Evolutionary conservation across 2,329 filamentous ascomycete species (phyloP).

Genomic region (Macrophomina phaseolina): DNA sequence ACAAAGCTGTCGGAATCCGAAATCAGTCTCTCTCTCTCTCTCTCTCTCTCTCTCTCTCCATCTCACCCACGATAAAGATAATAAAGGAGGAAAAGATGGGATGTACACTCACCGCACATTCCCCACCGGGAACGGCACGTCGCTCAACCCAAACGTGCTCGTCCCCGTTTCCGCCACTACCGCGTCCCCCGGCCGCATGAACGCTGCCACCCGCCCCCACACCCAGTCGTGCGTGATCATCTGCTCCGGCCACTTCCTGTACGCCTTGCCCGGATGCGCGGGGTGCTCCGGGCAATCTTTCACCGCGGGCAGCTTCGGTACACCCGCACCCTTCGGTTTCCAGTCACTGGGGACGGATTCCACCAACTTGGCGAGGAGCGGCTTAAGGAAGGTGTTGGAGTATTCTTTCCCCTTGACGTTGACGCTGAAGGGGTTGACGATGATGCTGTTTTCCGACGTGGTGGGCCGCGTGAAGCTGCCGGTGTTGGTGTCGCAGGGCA

Average conservation of each 20-base stretch:
- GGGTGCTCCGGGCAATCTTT: conserved; percentile 1
- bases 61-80: neutral
- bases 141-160: conserved; percentile 46
- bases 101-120: conserved; percentile 31
- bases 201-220: conserved; percentile 49
- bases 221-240: conserved; percentile 51
- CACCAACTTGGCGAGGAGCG: conserved; percentile 41
- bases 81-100: neutral
- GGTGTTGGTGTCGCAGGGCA: conserved; percentile 51
- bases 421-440: conserved; percentile 47
- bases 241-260: conserved; percentile 28
- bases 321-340: neutral
- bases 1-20: conserved; percentile 34
- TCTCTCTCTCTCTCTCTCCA: too few relatives aligned
- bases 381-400: conserved; percentile 44
- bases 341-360: conserved; percentile 32
- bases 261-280: neutral
- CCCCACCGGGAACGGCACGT: conserved; percentile 38
- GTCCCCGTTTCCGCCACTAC: conserved; percentile 52
- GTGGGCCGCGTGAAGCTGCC: conserved; percentile 48
- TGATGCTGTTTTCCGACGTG: conserved; percentile 37
- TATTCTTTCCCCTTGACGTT: conserved; percentile 41
- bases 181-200: conserved; percentile 45
- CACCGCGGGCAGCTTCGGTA: conserved; percentile 13
- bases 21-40: too few relatives aligned